Conservation (phyloP, 2,329 filamentous ascomycete species). For the Epichloe festucae region DNA sequence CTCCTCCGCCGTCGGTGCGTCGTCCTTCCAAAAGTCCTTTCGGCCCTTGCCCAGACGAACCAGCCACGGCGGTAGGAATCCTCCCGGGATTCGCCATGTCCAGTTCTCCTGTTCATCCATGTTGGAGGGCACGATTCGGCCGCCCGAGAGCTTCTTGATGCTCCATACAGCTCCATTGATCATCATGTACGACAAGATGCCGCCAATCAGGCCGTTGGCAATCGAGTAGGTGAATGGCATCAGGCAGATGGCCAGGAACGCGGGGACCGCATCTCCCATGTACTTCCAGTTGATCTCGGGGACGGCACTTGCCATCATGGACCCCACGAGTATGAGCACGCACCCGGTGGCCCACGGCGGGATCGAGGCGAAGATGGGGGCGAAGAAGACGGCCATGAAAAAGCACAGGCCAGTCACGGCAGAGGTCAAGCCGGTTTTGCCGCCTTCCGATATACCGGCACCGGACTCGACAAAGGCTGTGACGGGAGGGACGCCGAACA, state of each 20-base stretch:
- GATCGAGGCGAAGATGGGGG: slow-evolving; percentile 80
- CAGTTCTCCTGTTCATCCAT: slow-evolving; percentile 67
- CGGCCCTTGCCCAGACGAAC: slow-evolving; percentile 50
- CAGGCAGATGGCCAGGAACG: slow-evolving; percentile 69
- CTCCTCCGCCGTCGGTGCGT: slow-evolving; percentile 9
- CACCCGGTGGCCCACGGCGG: slow-evolving; percentile 83
- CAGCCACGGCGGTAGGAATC: slow-evolving; percentile 64
- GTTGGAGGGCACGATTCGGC: slow-evolving; percentile 61
- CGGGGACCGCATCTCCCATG: slow-evolving; percentile 69
- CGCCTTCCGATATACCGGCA: slow-evolving; percentile 79
- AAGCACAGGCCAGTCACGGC: slow-evolving; percentile 71
- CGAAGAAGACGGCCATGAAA: slow-evolving; percentile 79
- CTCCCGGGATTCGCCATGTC: slow-evolving; percentile 66
- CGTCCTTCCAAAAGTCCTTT: slow-evolving; percentile 56
- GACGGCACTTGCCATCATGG: slow-evolving; percentile 69
- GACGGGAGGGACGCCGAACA: slow-evolving; percentile 68
- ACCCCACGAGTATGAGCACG: slow-evolving; percentile 78
- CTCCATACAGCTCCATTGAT: slow-evolving; percentile 62
- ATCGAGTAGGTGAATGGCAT: slow-evolving; percentile 91
- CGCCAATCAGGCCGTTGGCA: slow-evolving; percentile 72
- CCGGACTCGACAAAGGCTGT: slow-evolving; percentile 85
- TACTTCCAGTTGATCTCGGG: slow-evolving; percentile 84
- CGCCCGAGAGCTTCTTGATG: slow-evolving; percentile 51
- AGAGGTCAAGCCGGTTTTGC: slow-evolving; percentile 71
- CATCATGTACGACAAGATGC: slow-evolving; percentile 62